Evolutionary conservation across 257 asterid species (phyloP).

Genomic region (Nicotiana tabacum): DNA sequence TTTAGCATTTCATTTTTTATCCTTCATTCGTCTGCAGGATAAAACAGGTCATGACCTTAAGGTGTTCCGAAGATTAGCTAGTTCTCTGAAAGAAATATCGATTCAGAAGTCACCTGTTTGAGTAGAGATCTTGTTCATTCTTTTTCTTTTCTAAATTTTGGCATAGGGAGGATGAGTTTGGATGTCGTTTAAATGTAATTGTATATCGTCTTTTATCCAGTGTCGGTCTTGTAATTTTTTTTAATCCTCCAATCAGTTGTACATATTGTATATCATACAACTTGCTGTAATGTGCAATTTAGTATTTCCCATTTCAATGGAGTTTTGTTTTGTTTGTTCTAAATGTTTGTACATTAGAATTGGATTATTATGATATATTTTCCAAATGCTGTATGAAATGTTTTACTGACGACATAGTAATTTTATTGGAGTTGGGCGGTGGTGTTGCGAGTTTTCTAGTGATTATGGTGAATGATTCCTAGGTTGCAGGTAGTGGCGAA

Average conservation of each 20-base stretch:
- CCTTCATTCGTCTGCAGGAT: slow-evolving; percentile 43
- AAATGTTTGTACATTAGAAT: too few relatives aligned
- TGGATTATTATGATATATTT: too few relatives aligned
- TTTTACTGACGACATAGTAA: too few relatives aligned
- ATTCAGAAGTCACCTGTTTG: slow-evolving; percentile 46
- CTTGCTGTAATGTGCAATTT: not conserved
- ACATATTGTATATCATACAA: not conserved
- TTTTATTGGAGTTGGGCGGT: too few relatives aligned
- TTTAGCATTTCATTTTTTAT: not conserved
- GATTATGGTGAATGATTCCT: too few relatives aligned
- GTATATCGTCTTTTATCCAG: not conserved
- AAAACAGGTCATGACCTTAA: slow-evolving; percentile 74
- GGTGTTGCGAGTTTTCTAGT: too few relatives aligned
- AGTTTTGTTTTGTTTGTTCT: too few relatives aligned
- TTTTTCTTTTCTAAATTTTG: not conserved
- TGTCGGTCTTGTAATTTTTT: not conserved
- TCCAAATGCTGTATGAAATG: too few relatives aligned
- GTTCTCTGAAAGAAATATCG: slow-evolving; percentile 66
- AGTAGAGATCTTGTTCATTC: not conserved
- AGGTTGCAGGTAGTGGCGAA: too few relatives aligned
- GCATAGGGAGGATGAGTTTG: not conserved
- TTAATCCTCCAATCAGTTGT: not conserved
- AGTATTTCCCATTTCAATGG: not conserved
- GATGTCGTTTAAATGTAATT: not conserved
- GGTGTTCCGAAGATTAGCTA: slow-evolving; percentile 54